Conservation (phyloP, 345 rosid genomes). For the Hibiscus mutabilis region DNA sequence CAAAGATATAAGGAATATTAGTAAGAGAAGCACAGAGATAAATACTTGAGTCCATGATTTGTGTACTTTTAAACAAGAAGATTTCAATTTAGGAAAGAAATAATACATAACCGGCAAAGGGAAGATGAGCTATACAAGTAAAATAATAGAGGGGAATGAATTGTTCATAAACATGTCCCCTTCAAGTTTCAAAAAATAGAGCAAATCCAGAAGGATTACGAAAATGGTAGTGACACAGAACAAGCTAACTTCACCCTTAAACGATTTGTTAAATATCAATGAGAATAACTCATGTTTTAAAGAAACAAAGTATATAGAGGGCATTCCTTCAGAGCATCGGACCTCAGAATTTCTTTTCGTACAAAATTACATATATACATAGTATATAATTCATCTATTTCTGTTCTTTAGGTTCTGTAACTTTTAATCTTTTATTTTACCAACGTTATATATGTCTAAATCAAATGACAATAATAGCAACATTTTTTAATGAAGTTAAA, state of each 20-base stretch:
- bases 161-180: not conserved
- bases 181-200: not conserved
- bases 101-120: not conserved
- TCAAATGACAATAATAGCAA: not conserved
- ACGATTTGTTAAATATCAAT: too few relatives aligned
- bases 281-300: too few relatives aligned
- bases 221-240: not conserved
- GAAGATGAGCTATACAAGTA: not conserved
- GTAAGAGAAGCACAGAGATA: not conserved
- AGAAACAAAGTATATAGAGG: too few relatives aligned
- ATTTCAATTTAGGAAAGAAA: not conserved
- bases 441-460: not conserved
- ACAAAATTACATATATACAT: not conserved
- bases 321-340: not conserved
- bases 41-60: not conserved
- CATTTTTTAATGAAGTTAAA: not conserved
- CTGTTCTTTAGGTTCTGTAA: not conserved
- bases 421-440: not conserved
- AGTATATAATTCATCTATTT: not conserved
- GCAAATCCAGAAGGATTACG: not conserved
- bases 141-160: not conserved
- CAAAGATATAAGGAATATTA: conserved; percentile 19
- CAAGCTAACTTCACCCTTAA: not conserved
- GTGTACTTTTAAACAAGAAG: not conserved
- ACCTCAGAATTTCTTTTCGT: not conserved